A percentile compares a stretch with the other conserved stretches of the same genome.
Conservation (phyloP, 495 filamentous ascomycete species). For the Penicillium flavigenum region DNA sequence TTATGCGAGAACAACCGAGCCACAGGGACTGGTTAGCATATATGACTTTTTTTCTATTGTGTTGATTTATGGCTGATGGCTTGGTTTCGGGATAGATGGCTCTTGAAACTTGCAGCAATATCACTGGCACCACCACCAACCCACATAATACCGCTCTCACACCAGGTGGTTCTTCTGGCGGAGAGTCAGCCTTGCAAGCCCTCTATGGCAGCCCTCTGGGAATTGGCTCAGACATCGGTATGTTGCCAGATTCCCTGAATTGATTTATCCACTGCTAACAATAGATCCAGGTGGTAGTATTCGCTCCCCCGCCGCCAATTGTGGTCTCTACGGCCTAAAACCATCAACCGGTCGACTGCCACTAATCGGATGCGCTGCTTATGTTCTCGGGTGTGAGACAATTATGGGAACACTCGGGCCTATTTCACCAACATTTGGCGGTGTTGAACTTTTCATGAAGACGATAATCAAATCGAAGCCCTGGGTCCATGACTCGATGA, state of each 20-base stretch:
- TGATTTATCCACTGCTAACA: not conserved
- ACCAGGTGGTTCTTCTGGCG: slow-evolving; percentile 40
- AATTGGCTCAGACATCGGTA: slow-evolving; percentile 39
- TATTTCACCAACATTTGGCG: slow-evolving; percentile 53
- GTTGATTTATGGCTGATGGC: not conserved
- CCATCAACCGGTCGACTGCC: slow-evolving; percentile 33
- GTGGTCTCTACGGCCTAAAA: slow-evolving; percentile 33
- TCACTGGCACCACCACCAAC: slow-evolving; percentile 38
- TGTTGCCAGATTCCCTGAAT: not conserved
- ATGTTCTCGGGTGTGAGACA: slow-evolving; percentile 43
- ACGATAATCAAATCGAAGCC: slow-evolving; percentile 51
- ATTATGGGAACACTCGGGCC: slow-evolving; percentile 55
- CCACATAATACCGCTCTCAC: slow-evolving; percentile 34
- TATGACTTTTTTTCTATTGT: not conserved
- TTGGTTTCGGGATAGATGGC: slow-evolving; percentile 5
- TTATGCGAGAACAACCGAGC: slow-evolving; percentile 43
- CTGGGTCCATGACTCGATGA: slow-evolving; percentile 39
- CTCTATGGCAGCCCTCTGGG: slow-evolving; percentile 36
- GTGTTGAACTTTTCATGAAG: slow-evolving; percentile 57
- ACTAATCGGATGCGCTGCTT: slow-evolving; percentile 14
- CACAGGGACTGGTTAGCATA: slow-evolving; percentile 30
- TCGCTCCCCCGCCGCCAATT: slow-evolving; percentile 33
- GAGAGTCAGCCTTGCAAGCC: slow-evolving; percentile 37
- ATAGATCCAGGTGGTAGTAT: slow-evolving; percentile 24
- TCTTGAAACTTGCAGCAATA: slow-evolving; percentile 38